Evolutionary conservation across 352 stramenopile species (phyloP).

Genomic region (Phytophthora fragariaefolia): DNA sequence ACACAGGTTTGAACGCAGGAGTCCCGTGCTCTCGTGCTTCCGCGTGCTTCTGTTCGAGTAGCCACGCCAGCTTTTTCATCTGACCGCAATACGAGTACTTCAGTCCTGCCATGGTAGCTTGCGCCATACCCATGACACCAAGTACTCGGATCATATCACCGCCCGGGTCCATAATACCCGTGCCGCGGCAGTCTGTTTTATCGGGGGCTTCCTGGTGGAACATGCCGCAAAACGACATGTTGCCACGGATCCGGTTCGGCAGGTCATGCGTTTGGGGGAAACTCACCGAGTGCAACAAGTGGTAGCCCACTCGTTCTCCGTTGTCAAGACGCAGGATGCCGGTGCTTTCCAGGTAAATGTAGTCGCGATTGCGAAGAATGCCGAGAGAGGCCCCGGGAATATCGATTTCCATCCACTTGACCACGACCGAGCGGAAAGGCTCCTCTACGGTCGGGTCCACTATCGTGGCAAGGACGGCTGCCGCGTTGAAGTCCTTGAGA

Average conservation of each 20-base stretch:
- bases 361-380: constrained; percentile 32
- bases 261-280: constrained; percentile 31
- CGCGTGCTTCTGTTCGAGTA: constrained; percentile 24
- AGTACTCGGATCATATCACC: too few species aligned
- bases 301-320: constrained; percentile 30
- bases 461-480: constrained; percentile 48
- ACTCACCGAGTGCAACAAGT: constrained; percentile 32
- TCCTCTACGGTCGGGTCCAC: constrained; percentile 48
- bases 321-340: constrained; percentile 17
- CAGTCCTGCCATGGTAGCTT: constrained; percentile 28
- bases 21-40: constrained; percentile 11
- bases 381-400: constrained; percentile 21
- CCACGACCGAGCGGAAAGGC: constrained; percentile 44
- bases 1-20: constrained; percentile 16
- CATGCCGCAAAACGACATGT: constrained; percentile 47
- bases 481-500: constrained; percentile 36
- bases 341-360: constrained; percentile 29
- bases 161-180: too few species aligned
- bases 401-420: constrained; percentile 48
- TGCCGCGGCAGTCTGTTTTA: constrained; percentile 18
- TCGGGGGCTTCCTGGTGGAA: constrained; percentile 34
- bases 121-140: constrained; percentile 26
- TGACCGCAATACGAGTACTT: constrained; percentile 45
- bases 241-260: constrained; percentile 34
- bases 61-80: too few species aligned